Evolutionary conservation across 768 basidiomycete species (phyloP).

Genomic region (Pleurotus eryngii): DNA sequence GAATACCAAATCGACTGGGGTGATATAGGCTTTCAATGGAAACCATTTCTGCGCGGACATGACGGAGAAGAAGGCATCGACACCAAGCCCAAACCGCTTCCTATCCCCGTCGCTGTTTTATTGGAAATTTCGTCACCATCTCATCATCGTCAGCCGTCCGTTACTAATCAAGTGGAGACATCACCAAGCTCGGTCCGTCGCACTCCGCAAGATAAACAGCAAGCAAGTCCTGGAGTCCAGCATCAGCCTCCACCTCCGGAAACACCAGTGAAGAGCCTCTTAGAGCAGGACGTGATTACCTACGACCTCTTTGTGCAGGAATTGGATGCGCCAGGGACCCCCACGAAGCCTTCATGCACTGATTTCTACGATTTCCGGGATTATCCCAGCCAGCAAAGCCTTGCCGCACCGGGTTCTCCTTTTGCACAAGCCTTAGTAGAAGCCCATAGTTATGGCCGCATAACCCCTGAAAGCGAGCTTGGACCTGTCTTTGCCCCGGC

Average conservation of each 20-base stretch:
- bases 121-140: no score
- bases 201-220: no score
- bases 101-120: not conserved
- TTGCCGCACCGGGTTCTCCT: not conserved
- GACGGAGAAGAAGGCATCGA: not conserved
- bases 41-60: constrained; percentile 40
- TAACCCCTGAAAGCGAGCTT: not conserved
- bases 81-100: not conserved
- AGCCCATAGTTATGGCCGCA: not conserved
- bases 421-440: not conserved
- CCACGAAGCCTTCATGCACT: constrained; percentile 1
- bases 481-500: constrained; percentile 29
- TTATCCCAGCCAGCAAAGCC: not conserved
- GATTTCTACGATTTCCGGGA: no score
- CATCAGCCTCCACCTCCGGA: not conserved
- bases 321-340: not conserved
- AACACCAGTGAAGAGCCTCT: not conserved
- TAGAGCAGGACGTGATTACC: not conserved
- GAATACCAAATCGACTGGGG: constrained; percentile 39
- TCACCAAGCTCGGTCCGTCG: no score
- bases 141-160: no score
- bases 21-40: constrained; percentile 54
- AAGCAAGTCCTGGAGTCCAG: no score
- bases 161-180: no score
- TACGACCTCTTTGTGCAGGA: not conserved